Percentiles rank a stretch among this genome's conserved stretches.
Conservation (phyloP, 1,139 yeast species). For the Scheffersomyces quercinus region DNA sequence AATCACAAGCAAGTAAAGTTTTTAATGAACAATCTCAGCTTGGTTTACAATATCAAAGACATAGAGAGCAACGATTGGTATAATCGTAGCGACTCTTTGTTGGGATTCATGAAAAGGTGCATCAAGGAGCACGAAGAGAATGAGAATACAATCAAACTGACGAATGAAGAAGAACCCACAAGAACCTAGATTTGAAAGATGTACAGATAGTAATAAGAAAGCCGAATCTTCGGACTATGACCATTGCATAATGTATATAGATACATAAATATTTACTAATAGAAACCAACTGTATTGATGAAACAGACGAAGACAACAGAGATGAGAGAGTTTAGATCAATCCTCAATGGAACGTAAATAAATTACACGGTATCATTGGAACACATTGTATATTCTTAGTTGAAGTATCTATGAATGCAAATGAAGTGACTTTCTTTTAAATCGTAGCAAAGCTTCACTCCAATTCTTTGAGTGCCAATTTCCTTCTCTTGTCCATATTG, state of each 20-base stretch:
- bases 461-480: slow-evolving; percentile 42
- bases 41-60: slow-evolving; percentile 22
- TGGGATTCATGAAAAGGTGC: slow-evolving; percentile 31
- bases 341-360: too few relatives aligned
- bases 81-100: slow-evolving; percentile 32
- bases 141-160: too few relatives aligned
- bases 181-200: too few relatives aligned
- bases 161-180: too few relatives aligned
- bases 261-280: too few relatives aligned
- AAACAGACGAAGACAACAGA: neutral
- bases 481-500: slow-evolving; percentile 43
- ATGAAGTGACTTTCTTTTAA: too few relatives aligned
- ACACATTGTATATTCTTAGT: too few relatives aligned
- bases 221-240: too few relatives aligned
- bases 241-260: too few relatives aligned
- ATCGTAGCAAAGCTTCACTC: slow-evolving; percentile 19
- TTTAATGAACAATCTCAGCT: slow-evolving; percentile 25
- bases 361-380: neutral
- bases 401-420: neutral
- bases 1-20: slow-evolving; percentile 25
- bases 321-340: too few relatives aligned
- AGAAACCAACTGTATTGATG: neutral
- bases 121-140: slow-evolving; percentile 7
- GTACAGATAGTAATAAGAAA: too few relatives aligned
- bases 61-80: slow-evolving; percentile 27